Evolutionary conservation across 192 early-diverging fungal species (phyloP), one percentile per base, ranked within the genome.

Genomic region (Backusella morwellensis): DNA sequence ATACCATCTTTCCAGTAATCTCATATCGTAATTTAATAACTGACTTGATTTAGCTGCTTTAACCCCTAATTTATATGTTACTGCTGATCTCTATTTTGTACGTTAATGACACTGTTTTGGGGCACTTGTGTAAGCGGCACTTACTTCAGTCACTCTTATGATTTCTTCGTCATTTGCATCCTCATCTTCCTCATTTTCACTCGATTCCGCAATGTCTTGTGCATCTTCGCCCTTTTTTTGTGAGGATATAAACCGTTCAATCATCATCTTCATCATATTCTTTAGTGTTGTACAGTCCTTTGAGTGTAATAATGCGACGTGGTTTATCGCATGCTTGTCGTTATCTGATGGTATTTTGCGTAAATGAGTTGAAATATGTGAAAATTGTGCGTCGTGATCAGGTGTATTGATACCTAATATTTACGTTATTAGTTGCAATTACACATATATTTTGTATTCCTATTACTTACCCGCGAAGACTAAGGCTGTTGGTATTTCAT

Each of bases 361-460:
- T 67, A 88, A 81, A 66, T 79, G 78, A 75, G n/a, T 68, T 56
- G 88, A 86, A 23, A 96, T 87, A 71, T 90, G 88, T 66, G 80
- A 78, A 73, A 95, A 96, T 11, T 93, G 85, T 29, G 87, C 84
- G 70, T 88, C 89, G 52, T 96, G 92, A 79, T 96, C 94, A 35
- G 90, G 89, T 0, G 88, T 91, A 74, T 96, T 96, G 77, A 91
- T 89, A 66, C 56, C 56, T 63, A 14, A 26, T 88, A 23, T 50
- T 50, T n/a, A 42, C 26, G 2, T 19, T 36, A 14, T 74, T 23
- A 50, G 40, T 66, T 38, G 44, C 6, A 74, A 26, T 41, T 47
- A 35, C 7, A 68, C 26, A 8, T 40, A n/a, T 42, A 14, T 14
- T 21, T 1, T 21, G 36, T 4, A 8, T 17, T 15, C 12, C 2